phyloP scores from a whole-genome alignment of 176 grass and related monocot species.

The Musa itinerans region DNA sequence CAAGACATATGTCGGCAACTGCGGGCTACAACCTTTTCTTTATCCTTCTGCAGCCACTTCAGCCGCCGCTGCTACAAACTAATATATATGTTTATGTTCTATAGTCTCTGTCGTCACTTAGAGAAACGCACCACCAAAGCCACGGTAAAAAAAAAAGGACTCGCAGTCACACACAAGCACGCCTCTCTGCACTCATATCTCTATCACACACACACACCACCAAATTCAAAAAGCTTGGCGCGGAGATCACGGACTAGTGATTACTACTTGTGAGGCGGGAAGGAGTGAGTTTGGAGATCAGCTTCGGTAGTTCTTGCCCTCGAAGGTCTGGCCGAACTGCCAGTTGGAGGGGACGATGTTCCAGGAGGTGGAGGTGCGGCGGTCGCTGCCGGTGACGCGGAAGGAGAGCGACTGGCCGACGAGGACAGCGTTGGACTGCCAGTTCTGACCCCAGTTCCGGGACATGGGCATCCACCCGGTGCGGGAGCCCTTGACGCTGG shows the following conservation, averaged over 20 bases:
- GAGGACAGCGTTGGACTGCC: slow-evolving; percentile 27
- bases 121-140: neutral
- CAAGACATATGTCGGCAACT: neutral
- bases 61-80: neutral
- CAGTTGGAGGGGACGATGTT: slow-evolving; percentile 22
- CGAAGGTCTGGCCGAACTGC: slow-evolving; percentile 29
- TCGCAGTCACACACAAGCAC: no score
- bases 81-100: neutral
- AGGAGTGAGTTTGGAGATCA: neutral
- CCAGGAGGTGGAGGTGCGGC: slow-evolving; percentile 29
- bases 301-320: slow-evolving; percentile 19
- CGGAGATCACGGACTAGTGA: neutral
- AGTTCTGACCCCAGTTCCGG: slow-evolving; percentile 29
- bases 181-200: no score
- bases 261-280: neutral
- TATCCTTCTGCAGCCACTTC: slow-evolving; percentile 8
- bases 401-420: slow-evolving; percentile 26
- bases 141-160: no score
- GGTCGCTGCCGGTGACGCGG: slow-evolving; percentile 28
- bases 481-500: slow-evolving; percentile 19
- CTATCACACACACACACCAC: neutral
- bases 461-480: slow-evolving; percentile 22
- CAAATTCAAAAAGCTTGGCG: neutral
- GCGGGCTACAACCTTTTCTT: slow-evolving; percentile 10
- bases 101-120: neutral